These are phyloP conservation scores for Neospermospora avenae DNA, from an alignment of 2,329 filamentous ascomycete genomes.

Conservation along the genomic window DNA sequence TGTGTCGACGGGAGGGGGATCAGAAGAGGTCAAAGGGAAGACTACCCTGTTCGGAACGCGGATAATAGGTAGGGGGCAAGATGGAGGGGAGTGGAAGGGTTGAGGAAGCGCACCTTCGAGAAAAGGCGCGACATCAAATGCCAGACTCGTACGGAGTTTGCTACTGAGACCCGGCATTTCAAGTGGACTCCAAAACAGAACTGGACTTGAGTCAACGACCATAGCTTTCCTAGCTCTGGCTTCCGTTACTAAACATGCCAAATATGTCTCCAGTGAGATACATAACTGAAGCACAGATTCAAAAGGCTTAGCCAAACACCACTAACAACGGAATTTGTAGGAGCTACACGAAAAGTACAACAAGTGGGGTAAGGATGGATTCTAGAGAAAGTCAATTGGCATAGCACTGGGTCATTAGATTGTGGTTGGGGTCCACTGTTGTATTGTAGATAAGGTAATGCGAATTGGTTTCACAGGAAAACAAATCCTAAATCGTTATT, in stretches of 20 bases:
- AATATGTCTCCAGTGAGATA: not conserved
- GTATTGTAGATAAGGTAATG: slow-evolving; percentile 31
- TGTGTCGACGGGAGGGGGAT: not conserved
- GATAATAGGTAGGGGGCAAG: not conserved
- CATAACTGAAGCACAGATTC: not conserved
- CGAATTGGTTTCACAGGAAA: slow-evolving; percentile 13
- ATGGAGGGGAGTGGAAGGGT: not conserved
- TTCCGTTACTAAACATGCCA: no score
- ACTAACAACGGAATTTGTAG: slow-evolving; percentile 43
- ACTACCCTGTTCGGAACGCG: no score
- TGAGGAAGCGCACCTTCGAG: not conserved
- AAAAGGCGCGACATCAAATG: not conserved
- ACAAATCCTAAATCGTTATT: not conserved
- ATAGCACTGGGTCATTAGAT: not conserved
- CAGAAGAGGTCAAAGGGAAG: not conserved
- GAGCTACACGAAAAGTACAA: slow-evolving; percentile 95
- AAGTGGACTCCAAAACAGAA: not conserved
- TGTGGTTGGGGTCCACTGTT: slow-evolving; percentile 10
- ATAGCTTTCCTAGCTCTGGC: not conserved
- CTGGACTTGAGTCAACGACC: no score
- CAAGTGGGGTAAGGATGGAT: slow-evolving; percentile 99
- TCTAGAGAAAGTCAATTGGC: slow-evolving; percentile 35
- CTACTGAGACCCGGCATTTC: not conserved
- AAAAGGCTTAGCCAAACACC: not conserved
- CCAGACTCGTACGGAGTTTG: not conserved